These are phyloP conservation scores for Pelargonium australe DNA, from an alignment of 441 rosid genomes.

Conservation along the genomic window DNA sequence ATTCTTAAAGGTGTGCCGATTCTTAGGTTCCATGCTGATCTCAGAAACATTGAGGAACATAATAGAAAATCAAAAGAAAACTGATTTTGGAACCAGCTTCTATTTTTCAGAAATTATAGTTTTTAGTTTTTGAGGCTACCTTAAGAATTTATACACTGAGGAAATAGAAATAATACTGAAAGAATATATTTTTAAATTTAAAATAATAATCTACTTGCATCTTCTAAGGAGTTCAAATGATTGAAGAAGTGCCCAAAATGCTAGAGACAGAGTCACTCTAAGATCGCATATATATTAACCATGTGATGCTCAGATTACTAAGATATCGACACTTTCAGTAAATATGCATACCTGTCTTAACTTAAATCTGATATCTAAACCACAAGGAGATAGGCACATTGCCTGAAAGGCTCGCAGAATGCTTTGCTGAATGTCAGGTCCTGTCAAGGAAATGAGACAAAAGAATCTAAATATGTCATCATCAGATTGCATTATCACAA, in stretches of 20 bases:
- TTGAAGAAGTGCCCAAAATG: background rate
- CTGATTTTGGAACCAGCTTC: no score
- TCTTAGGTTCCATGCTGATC: background rate
- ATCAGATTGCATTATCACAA: constrained; percentile 30
- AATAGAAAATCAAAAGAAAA: no score
- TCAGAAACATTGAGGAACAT: no score
- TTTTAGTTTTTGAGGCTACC: no score
- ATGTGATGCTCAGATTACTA: background rate
- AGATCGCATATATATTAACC: background rate
- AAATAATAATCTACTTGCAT: no score
- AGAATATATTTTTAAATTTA: no score
- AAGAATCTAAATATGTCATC: constrained; percentile 35
- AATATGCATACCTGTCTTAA: constrained; percentile 33
- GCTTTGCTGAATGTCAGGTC: constrained; percentile 29
- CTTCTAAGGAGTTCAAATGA: no score
- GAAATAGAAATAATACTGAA: no score
- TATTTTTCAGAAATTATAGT: no score
- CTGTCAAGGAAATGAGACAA: constrained; percentile 32
- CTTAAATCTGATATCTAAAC: constrained; percentile 26
- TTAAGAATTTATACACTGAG: no score
- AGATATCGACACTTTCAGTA: constrained; percentile 7
- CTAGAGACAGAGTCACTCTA: background rate
- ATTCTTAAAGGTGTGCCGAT: background rate
- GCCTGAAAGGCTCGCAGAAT: constrained; percentile 34
- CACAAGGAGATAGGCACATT: constrained; percentile 28